phyloP scores from a whole-genome alignment of 768 basidiomycete species.

The Sporobolomyces phaffii region DNA sequence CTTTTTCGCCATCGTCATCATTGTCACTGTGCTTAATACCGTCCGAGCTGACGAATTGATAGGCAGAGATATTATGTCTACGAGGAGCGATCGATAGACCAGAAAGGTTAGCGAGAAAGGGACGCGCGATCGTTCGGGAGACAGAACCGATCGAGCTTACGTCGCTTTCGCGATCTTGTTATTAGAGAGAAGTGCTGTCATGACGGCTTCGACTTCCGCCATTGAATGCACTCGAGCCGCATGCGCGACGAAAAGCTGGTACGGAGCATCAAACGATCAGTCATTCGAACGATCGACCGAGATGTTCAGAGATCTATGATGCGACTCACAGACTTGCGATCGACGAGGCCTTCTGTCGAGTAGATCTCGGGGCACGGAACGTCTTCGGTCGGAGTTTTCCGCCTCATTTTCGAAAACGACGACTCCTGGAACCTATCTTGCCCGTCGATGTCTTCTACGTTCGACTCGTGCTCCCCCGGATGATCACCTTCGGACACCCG shows the following conservation, averaged over 20 bases:
- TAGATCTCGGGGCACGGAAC: constrained; percentile 50
- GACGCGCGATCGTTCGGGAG: not conserved
- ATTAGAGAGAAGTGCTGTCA: constrained; percentile 65
- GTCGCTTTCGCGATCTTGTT: constrained; percentile 58
- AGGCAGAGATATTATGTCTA: constrained; percentile 54
- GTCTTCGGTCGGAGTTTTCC: not conserved
- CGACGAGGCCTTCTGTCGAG: constrained; percentile 71
- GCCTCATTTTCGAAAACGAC: not conserved
- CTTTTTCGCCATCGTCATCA: constrained; percentile 89
- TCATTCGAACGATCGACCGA: too few species aligned
- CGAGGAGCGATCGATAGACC: constrained; percentile 32
- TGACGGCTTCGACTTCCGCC: constrained; percentile 58
- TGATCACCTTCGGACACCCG: too few species aligned
- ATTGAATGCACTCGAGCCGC: constrained; percentile 38
- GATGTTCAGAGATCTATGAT: too few species aligned
- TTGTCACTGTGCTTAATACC: constrained; percentile 58
- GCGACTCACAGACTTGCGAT: constrained; percentile 55
- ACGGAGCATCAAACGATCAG: too few species aligned
- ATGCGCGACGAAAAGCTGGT: constrained; percentile 44
- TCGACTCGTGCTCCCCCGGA: too few species aligned
- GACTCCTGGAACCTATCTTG: not conserved
- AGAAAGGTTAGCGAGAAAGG: too few species aligned
- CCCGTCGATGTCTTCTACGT: not conserved
- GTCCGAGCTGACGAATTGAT: constrained; percentile 11
- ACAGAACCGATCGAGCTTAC: too few species aligned